Conservation (phyloP, 108 stramenopile species). For the Cyclotella baltica region DNA sequence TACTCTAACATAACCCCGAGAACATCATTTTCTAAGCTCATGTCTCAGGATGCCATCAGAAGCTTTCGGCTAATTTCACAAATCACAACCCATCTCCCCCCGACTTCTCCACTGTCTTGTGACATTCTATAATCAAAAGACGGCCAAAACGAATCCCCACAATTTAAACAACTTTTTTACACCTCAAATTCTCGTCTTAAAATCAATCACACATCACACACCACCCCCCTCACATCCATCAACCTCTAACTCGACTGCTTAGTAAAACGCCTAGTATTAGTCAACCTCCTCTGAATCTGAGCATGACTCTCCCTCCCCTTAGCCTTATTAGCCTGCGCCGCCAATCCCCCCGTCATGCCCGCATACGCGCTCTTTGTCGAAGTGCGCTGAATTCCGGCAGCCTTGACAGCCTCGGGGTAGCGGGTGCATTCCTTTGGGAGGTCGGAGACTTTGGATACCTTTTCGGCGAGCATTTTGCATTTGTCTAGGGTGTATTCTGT, state of each 20-base stretch:
- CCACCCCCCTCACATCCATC: neutral
- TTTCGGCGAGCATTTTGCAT: slow-evolving; percentile 55
- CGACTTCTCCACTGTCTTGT: neutral
- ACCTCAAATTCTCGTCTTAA: neutral
- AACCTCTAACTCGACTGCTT: slow-evolving; percentile 16
- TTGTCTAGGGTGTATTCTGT: slow-evolving; percentile 50
- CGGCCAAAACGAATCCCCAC: neutral
- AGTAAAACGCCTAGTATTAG: slow-evolving; percentile 53
- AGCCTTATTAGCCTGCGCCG: slow-evolving; percentile 42
- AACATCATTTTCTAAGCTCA: neutral
- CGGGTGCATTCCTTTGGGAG: slow-evolving; percentile 47
- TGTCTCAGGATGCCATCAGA: neutral
- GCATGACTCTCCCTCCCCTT: slow-evolving; percentile 44
- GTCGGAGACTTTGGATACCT: slow-evolving; percentile 35
- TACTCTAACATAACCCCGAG: neutral
- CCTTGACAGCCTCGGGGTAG: slow-evolving; percentile 45
- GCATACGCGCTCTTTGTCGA: slow-evolving; percentile 29
- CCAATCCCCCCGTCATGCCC: slow-evolving; percentile 47
- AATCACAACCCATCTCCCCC: neutral
- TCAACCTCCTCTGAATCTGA: slow-evolving; percentile 52
- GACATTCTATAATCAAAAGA: neutral
- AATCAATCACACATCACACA: neutral
- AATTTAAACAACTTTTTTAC: no score
- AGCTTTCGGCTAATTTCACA: neutral
- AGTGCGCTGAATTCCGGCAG: slow-evolving; percentile 30